phyloP scores from a whole-genome alignment of 441 rosid genomes.

The Bocquillonia castaneifolia region DNA sequence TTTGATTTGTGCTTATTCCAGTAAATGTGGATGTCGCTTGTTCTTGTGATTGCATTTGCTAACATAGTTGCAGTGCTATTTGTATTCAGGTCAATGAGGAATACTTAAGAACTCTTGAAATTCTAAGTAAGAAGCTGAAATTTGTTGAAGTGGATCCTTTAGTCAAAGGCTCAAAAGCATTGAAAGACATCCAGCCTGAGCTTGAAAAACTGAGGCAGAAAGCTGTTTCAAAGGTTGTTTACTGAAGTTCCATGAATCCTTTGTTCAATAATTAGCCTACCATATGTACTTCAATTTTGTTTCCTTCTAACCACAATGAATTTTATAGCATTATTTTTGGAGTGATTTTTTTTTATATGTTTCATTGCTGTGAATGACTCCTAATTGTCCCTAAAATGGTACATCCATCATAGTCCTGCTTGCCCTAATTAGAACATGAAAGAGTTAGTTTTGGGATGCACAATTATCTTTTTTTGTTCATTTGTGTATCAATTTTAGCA shows the following conservation, averaged over 20 bases:
- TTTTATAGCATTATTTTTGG: background rate
- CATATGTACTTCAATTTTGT: background rate
- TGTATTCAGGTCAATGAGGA: slow-evolving; percentile 84
- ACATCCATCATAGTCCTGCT: background rate
- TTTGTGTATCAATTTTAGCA: slow-evolving; percentile 22
- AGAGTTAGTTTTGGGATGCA: background rate
- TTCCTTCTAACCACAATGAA: background rate
- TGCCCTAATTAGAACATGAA: background rate
- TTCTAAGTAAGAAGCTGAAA: slow-evolving; percentile 90
- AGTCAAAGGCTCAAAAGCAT: slow-evolving; percentile 80
- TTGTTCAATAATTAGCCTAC: slow-evolving; percentile 11
- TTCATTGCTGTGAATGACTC: background rate
- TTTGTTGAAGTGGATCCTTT: slow-evolving; percentile 72
- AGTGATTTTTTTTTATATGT: background rate
- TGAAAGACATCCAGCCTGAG: slow-evolving; percentile 96
- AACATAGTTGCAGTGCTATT: slow-evolving; percentile 25
- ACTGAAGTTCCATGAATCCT: slow-evolving; percentile 23
- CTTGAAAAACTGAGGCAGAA: slow-evolving; percentile 96
- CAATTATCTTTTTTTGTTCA: too few species aligned
- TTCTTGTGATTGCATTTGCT: slow-evolving; percentile 14
- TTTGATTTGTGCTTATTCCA: slow-evolving; percentile 16
- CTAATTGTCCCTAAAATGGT: background rate
- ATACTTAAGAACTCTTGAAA: slow-evolving; percentile 82
- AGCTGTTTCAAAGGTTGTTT: slow-evolving; percentile 85
- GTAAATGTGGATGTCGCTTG: background rate